phyloP scores from a whole-genome alignment of 73 alveolate species.

The Tetrahymena thermophila region DNA sequence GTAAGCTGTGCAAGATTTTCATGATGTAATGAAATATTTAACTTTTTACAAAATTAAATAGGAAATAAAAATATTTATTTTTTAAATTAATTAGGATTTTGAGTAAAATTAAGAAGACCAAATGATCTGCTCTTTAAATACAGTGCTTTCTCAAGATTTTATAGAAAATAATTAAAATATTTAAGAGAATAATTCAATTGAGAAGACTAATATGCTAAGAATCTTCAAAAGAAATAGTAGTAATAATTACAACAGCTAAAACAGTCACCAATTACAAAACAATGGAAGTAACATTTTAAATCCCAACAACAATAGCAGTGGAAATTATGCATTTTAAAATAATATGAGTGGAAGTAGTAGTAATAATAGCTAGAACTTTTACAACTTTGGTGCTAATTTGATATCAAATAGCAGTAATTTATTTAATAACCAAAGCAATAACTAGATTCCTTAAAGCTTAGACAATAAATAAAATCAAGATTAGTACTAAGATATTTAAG shows the following conservation, averaged over 20 bases:
- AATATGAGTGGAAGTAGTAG: background rate
- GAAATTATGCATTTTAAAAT: background rate
- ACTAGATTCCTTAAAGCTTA: background rate
- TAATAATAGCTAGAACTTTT: background rate
- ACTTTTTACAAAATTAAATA: background rate
- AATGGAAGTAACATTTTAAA: background rate
- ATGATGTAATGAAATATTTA: background rate
- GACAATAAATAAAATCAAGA: background rate
- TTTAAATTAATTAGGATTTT: background rate
- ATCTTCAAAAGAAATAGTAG: background rate
- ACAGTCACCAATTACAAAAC: background rate
- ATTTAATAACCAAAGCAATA: background rate
- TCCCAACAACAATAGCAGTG: background rate
- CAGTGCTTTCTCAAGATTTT: background rate
- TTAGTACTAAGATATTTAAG: background rate
- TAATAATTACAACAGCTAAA: background rate
- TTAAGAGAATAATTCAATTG: background rate
- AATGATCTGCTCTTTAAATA: background rate
- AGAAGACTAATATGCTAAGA: background rate
- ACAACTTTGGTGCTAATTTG: background rate
- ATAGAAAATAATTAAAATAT: background rate
- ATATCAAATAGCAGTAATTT: background rate
- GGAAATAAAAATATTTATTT: background rate
- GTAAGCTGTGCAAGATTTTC: background rate
- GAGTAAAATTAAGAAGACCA: background rate